Base-by-base conservation (phyloP, 2,329 filamentous ascomycete species). In the Sporothrix phasma region DNA sequence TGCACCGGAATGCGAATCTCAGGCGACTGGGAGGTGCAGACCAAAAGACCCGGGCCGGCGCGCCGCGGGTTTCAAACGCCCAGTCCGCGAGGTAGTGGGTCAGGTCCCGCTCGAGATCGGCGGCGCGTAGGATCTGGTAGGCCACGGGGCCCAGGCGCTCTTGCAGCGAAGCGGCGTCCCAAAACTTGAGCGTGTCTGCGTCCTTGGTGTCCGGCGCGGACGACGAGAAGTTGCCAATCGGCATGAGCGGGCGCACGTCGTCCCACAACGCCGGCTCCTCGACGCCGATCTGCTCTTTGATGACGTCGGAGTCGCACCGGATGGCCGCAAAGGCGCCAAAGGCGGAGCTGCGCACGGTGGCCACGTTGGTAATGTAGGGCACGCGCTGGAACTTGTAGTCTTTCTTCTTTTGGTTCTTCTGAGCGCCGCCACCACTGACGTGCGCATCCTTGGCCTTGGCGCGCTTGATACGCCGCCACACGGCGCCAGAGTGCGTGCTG, bases 371-470 rank as follows among this genome's bases (percentile, higher is more conserved):
- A 64, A 99, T 84, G 47, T 89, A 92, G 0, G 94, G 88, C 8
- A 99, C 86, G 64, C 94, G 87, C 70, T 93, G 87, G 69, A 97
- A 99, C 73, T 99, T 99, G 79, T 95, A 96, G 72, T 96, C 92
- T 69, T 95, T 96, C 13, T 84, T 83, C 70, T 85, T 89, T 39
- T 81, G 79, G 24, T 86, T 85, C 3, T 51, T 31, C 22, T n/a
- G 19, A 6, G 53, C 37, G 8, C 54, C 49, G 26, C 37, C 29
- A 13, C 62, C 53, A n/a, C 63, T 66, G 22, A 75, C 74, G 1
- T 79, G 77, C 5, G 84, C 80, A 68, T 88, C 86, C 70, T 96
- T 95, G 59, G 88, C 86, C 68, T 93, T 96, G 29, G 84, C 81
- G 66, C 94, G 84, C 71, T 90, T 91, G 61, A 94, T 86, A 65